Base-by-base conservation (phyloP, 164 flowering plant genomes). In the Litsea cubeba region DNA sequence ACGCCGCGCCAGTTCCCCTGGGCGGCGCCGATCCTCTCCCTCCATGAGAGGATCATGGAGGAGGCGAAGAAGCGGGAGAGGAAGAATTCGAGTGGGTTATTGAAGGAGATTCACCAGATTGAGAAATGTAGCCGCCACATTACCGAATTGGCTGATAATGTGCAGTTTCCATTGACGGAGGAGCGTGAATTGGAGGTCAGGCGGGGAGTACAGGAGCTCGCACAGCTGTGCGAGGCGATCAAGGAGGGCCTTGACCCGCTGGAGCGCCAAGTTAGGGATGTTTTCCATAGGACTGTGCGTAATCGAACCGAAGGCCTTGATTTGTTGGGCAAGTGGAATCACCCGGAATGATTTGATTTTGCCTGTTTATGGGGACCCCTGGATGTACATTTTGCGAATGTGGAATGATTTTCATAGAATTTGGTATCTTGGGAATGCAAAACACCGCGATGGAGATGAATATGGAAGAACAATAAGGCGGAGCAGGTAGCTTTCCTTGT, bases 221-320 rank as follows among this genome's bases (percentile, higher is more conserved):
- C 70, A 1, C 76, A 71, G 46, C 81, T 93, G 12, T 88, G 79
- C 72, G 86, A 85, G 28, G 79, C 75, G 1, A 11, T 91, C 23
- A 89, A 84, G 81, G 85, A 83, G 1, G 96, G 91, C 15, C 76
- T 95, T 78, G 90, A 88, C 32, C 98, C 99, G 0, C 74, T 95
- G 71, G 98, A 95, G 69, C 82, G 86, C 14, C 97, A 88, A 72
- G 91, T 95, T 25, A 86, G 99, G 65, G 96, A 93, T 77, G 97
- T 90, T 54, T 95, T 95, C 50, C 98, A 90, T 72, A 81, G 90
- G 79, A 86, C 92, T 57, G 90, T 92, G 23, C 82, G 86, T 12
- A 84, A 91, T 84, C 85, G 98, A 62, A 93, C 93, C 0, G 96
- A 90, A 76, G 90, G 91, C 40, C 90, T 93, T 54, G 99, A 89